Conservation (phyloP, 345 rosid species). For the Boechera stricta region DNA sequence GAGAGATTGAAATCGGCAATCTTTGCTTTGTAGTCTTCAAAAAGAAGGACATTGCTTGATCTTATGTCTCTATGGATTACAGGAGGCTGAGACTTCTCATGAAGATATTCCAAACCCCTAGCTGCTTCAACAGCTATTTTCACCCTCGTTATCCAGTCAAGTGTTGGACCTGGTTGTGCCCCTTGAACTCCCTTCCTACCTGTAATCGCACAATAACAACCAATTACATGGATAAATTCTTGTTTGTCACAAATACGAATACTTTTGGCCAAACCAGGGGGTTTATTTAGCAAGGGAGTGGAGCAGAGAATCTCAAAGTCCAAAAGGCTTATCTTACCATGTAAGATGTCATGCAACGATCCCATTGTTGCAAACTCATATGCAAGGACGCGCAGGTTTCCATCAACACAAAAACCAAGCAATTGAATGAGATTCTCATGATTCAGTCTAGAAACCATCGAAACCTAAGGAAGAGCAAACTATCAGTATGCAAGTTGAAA, state of each 20-base stretch:
- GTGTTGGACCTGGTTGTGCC: slow-evolving; percentile 52
- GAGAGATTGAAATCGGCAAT: slow-evolving; percentile 51
- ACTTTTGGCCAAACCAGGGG: slow-evolving; percentile 4
- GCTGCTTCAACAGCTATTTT: slow-evolving; percentile 51
- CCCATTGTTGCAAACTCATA: slow-evolving; percentile 99
- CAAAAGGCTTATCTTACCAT: slow-evolving; percentile 59
- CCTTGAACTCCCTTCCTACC: slow-evolving; percentile 52
- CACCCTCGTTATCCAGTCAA: slow-evolving; percentile 49
- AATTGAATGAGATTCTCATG: slow-evolving; percentile 84
- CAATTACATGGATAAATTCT: neutral
- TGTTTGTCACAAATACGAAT: neutral
- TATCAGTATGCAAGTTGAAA: slow-evolving; percentile 25
- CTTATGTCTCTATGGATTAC: slow-evolving; percentile 49
- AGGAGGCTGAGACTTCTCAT: slow-evolving; percentile 49
- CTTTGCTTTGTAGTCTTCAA: slow-evolving; percentile 48
- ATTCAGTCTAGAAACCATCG: slow-evolving; percentile 91
- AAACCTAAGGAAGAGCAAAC: slow-evolving; percentile 59
- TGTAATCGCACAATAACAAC: slow-evolving; percentile 27
- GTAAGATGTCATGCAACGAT: slow-evolving; percentile 93
- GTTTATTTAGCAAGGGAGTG: slow-evolving; percentile 4
- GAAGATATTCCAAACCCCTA: slow-evolving; percentile 48
- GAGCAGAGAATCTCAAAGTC: slow-evolving; percentile 6
- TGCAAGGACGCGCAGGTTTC: slow-evolving; percentile 84
- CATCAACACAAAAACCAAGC: slow-evolving; percentile 90
- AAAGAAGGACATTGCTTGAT: slow-evolving; percentile 49